Evolutionary conservation across 139 green algal genomes (phyloP).

Genomic region (Haematococcus lacustris): DNA sequence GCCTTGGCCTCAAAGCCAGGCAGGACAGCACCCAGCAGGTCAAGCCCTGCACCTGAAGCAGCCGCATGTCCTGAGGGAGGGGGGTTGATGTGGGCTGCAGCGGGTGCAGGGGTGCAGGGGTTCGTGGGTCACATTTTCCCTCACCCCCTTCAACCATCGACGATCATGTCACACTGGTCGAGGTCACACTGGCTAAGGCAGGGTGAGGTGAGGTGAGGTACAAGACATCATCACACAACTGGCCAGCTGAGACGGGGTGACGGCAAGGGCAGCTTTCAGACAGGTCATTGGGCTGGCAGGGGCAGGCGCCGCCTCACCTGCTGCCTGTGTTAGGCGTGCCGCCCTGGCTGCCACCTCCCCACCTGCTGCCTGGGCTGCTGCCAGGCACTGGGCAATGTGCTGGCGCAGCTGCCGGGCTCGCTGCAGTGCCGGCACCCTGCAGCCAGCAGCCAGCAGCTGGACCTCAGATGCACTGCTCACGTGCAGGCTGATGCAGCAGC

Average conservation of each 20-base stretch:
- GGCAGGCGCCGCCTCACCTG: background rate
- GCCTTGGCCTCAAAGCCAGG: too few species aligned
- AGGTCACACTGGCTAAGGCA: background rate
- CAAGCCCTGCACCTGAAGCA: too few species aligned
- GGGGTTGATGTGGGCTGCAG: too few species aligned
- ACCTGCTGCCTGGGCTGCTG: background rate
- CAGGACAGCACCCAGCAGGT: too few species aligned
- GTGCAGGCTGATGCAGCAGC: background rate
- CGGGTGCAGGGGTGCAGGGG: too few species aligned
- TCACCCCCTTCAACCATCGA: too few species aligned
- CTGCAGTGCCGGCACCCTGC: constrained; percentile 1
- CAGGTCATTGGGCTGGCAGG: too few species aligned
- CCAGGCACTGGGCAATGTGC: background rate
- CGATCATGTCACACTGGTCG: background rate
- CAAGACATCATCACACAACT: background rate
- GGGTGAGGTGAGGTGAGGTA: background rate
- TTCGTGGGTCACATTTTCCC: too few species aligned
- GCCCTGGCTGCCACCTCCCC: background rate
- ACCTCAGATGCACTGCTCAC: background rate
- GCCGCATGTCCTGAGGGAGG: too few species aligned
- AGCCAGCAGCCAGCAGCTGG: background rate
- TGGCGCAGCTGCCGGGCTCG: background rate
- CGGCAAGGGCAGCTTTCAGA: background rate
- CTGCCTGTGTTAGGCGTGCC: background rate
- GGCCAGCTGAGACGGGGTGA: background rate